Evolutionary conservation across 2,329 filamentous ascomycete species (phyloP).

Genomic region (Geosmithia morbida): DNA sequence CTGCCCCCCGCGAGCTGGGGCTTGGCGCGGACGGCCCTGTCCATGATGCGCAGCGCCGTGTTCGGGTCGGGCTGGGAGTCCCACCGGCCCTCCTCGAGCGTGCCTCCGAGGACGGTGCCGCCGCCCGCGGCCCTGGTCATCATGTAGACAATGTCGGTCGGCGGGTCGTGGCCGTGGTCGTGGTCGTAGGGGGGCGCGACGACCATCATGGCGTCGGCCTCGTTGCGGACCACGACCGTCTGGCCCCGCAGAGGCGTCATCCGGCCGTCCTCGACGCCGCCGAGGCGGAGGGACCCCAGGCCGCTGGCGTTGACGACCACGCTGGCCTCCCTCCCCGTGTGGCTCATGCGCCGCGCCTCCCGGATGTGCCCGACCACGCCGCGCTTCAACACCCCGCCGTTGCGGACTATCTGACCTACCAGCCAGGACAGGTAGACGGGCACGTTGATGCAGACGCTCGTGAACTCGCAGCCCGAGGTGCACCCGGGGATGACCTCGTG

Average conservation of each 20-base stretch:
- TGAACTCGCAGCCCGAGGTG: conserved; percentile 46
- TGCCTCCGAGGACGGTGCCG: conserved; percentile 77
- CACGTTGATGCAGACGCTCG: conserved; percentile 83
- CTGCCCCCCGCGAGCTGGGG: conserved; percentile 50
- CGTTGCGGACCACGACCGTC: conserved; percentile 70
- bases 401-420: conserved; percentile 60
- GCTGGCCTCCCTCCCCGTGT: conserved; percentile 43
- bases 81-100: conserved; percentile 68
- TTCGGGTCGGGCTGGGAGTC: conserved; percentile 65
- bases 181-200: conserved; percentile 56
- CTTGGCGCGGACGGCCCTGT: conserved; percentile 49
- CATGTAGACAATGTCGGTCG: conserved; percentile 60
- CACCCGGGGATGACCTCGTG: conserved; percentile 40
- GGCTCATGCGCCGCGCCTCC: conserved; percentile 21
- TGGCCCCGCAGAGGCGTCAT: conserved; percentile 72
- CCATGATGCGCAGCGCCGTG: conserved; percentile 69
- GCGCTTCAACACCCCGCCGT: conserved; percentile 54
- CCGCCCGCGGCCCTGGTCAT: conserved; percentile 74
- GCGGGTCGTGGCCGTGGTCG: conserved; percentile 55
- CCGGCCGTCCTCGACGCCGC: conserved; percentile 62
- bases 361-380: conserved; percentile 49
- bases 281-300: conserved; percentile 57
- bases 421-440: conserved; percentile 80
- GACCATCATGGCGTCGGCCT: conserved; percentile 63
- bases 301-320: conserved; percentile 71